Evolutionary conservation across 2,329 filamentous ascomycete species (phyloP), one percentile per base, ranked within the genome.

Genomic region (Aspergillus pseudoterreus): DNA sequence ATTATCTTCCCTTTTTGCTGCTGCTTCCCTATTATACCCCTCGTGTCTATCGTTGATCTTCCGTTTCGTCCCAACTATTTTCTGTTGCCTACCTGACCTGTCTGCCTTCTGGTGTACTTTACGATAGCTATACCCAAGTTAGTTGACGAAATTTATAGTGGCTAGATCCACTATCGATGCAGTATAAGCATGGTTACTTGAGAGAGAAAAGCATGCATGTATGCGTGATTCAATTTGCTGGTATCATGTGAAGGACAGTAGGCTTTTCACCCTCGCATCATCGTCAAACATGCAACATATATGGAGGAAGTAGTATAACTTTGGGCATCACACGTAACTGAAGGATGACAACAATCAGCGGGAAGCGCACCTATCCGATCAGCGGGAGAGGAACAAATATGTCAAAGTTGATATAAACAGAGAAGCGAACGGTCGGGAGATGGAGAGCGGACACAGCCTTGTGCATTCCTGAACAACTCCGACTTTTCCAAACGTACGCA

Each of bases 401-500:
- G 30, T 50, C 27, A 49, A 49, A 21, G 41, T 50, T 42, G 42
- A 56, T 59, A 59, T 56, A 19, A 39, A 59, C 57, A 56, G 36
- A 54, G 49, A 57, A 51, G 41, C 33, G 32, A 42, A 39, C 30
- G 10, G 35, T 17, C 15, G 35, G 35, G 11, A 38, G 15, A 14
- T 38, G 35, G 14, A 38, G 35, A 38, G 12, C 24, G 24, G 22
- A 24, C 5, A 24, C 22, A 27, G 27, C 27, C 27, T 30, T 9
- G 6, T 1, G 27, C 27, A 22, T 30, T 30, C 27, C 27, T 10
- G 27, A 9, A 9, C 27, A 30, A 30, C 27, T 10, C 27, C 27
- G 27, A 30, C 27, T 30, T 30, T 30, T 30, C 27, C 22, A 22
- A 30, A 30, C 27, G 27, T 30, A 30, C 27, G 27, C 27, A 10